Conservation (phyloP, 202 grass and related monocot genomes). For the Zizania palustris region DNA sequence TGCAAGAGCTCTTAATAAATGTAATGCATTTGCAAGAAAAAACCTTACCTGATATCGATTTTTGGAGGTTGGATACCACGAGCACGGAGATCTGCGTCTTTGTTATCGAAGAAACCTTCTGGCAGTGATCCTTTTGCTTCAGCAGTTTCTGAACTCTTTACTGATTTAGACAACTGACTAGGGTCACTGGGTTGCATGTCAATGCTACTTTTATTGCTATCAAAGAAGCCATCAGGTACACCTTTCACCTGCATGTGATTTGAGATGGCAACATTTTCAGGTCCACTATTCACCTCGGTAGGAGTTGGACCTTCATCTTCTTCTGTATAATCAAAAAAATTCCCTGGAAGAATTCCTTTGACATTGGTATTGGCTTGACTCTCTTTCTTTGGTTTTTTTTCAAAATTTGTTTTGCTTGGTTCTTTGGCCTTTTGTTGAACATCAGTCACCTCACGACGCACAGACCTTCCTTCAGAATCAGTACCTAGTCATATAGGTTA, state of each 20-base stretch:
- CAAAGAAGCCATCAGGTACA: slow-evolving; percentile 73
- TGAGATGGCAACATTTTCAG: slow-evolving; percentile 36
- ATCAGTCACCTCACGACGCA: slow-evolving; percentile 41
- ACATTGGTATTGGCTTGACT: slow-evolving; percentile 20
- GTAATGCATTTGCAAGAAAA: slow-evolving; percentile 19
- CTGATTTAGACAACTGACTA: slow-evolving; percentile 25
- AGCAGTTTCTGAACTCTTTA: slow-evolving; percentile 46
- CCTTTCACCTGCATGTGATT: slow-evolving; percentile 48
- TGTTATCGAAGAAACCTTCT: slow-evolving; percentile 99
- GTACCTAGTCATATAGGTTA: slow-evolving; percentile 49
- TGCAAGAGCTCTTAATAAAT: slow-evolving; percentile 21
- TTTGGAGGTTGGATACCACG: slow-evolving; percentile 93
- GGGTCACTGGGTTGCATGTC: slow-evolving; percentile 44
- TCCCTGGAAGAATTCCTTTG: slow-evolving; percentile 58
- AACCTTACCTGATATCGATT: slow-evolving; percentile 83
- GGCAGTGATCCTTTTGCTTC: slow-evolving; percentile 76
- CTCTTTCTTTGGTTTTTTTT: slow-evolving; percentile 43
- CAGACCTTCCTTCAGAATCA: slow-evolving; percentile 53
- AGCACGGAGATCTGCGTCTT: slow-evolving; percentile 92
- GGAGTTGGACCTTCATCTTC: slow-evolving; percentile 35
- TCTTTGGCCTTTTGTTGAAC: slow-evolving; percentile 38
- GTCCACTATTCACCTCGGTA: slow-evolving; percentile 39
- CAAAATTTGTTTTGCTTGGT: slow-evolving; percentile 36
- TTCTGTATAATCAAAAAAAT: slow-evolving; percentile 57
- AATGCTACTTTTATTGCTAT: slow-evolving; percentile 47